Evolutionary conservation across 495 filamentous ascomycete species (phyloP), one percentile per base, ranked within the genome.

Genomic region (Penicillium coprophilum): DNA sequence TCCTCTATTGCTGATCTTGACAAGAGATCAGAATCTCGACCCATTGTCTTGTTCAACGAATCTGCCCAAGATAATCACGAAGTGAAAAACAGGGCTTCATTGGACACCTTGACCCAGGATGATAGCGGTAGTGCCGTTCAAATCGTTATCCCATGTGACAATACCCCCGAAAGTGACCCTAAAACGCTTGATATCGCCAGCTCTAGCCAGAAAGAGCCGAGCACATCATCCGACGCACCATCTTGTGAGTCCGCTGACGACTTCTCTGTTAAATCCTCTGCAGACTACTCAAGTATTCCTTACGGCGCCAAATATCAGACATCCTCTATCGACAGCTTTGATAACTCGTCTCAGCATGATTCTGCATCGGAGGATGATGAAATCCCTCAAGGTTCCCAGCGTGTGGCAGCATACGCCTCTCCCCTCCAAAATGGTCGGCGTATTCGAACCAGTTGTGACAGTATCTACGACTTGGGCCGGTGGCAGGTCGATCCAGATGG

Each of bases 401-500:
- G 1, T 1, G 1, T 15, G 23, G 43, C 43, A n/a, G 43, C 43
- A 17, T 46, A 27, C 3, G 43, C 43, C 12, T 46, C 43, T 28
- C 1, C 43, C n/a, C 1, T 17, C 17, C 21, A 11, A 1, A 15
- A 46, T 46, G 43, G 43, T 3, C 23, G 17, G 23, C 43, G 43
- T 23, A 10, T 46, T 17, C 23, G 43, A 15, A 28, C 21, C 13
- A 46, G 43, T 7, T 46, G 43, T 17, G 43, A 46, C 7, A 46
- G 43, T 15, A 28, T 28, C 3, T 1, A 46, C 27, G 43, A 46
- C 23, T 12, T 21, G 13, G 43, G 43, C 15, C 13, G 6, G 13
- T 46, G 43, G 43, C 43, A 17, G 3, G 43, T 45, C 19, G 43
- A 45, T 7, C 13, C 43, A 45, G 43, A 45, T 45, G 43, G 43